These are phyloP conservation scores for Trametes cinnabarina DNA, from an alignment of 768 basidiomycete species.

Conservation along the genomic window DNA sequence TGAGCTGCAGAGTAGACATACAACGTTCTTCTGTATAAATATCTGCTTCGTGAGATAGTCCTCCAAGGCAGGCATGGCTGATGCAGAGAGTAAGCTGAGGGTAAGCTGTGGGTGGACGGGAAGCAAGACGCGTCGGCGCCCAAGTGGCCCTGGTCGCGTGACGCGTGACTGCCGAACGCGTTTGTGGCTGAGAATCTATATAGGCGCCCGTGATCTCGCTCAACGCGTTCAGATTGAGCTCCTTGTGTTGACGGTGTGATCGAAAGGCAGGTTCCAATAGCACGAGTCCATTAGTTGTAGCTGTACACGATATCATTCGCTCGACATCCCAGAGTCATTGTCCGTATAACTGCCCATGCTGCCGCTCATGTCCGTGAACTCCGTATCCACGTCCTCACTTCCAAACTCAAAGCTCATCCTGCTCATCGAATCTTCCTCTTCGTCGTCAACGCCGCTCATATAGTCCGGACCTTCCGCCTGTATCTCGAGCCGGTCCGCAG, in stretches of 20 bases:
- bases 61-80: conserved; percentile 6
- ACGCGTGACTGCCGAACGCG: conserved; percentile 15
- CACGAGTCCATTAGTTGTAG: no score
- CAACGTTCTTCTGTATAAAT: conserved; percentile 43
- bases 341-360: conserved; percentile 27
- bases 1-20: conserved; percentile 24
- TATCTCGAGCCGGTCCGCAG: conserved; percentile 60
- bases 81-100: not conserved
- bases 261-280: no score
- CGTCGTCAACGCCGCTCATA: conserved; percentile 24
- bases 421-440: conserved; percentile 8
- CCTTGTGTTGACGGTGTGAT: no score
- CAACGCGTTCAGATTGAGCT: not conserved
- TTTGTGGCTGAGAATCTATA: conserved; percentile 6
- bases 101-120: not conserved
- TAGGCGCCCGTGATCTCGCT: not conserved
- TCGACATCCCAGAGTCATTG: conserved; percentile 30
- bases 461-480: conserved; percentile 32
- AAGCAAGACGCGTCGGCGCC: conserved; percentile 5
- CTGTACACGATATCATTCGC: conserved; percentile 1
- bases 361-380: conserved; percentile 29
- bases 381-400: conserved; percentile 25
- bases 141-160: not conserved
- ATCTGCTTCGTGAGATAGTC: conserved; percentile 49
- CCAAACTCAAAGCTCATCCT: conserved; percentile 25